phyloP scores from a whole-genome alignment of 306 rosid genomes.

The Bauhinia variegata region DNA sequence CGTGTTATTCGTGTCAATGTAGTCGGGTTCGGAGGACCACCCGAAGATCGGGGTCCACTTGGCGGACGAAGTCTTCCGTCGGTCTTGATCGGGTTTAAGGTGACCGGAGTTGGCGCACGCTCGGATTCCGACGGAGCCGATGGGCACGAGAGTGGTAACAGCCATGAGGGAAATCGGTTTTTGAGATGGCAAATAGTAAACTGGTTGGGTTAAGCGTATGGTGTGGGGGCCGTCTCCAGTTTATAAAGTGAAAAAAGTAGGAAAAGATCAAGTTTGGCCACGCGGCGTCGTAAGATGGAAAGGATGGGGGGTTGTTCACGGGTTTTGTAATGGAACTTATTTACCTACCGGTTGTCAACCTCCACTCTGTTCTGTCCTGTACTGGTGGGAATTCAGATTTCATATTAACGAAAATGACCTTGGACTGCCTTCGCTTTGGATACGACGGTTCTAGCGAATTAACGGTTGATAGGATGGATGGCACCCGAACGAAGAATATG shows the following conservation, averaged over 20 bases:
- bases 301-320: constrained; percentile 33
- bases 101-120: constrained; percentile 50
- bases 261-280: constrained; percentile 61
- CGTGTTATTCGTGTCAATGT: constrained; percentile 54
- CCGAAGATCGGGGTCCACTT: constrained; percentile 87
- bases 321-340: constrained; percentile 42
- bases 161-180: constrained; percentile 47
- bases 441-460: too few relatives aligned
- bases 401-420: too few relatives aligned
- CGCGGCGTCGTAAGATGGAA: constrained; percentile 40
- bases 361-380: too few relatives aligned
- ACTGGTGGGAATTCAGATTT: too few relatives aligned
- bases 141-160: constrained; percentile 48
- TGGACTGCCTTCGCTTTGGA: too few relatives aligned
- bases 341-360: constrained; percentile 36
- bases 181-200: too few relatives aligned
- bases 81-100: constrained; percentile 39
- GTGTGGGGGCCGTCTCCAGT: not conserved
- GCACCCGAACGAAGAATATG: too few relatives aligned
- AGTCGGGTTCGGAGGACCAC: constrained; percentile 80
- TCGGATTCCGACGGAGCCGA: constrained; percentile 42
- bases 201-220: too few relatives aligned
- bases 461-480: too few relatives aligned
- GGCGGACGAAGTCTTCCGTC: constrained; percentile 49
- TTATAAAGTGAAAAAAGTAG: constrained; percentile 34